Conservation (phyloP, 1,284 basidiomycete genomes). For the Austroboletus novae-zelandiae region DNA sequence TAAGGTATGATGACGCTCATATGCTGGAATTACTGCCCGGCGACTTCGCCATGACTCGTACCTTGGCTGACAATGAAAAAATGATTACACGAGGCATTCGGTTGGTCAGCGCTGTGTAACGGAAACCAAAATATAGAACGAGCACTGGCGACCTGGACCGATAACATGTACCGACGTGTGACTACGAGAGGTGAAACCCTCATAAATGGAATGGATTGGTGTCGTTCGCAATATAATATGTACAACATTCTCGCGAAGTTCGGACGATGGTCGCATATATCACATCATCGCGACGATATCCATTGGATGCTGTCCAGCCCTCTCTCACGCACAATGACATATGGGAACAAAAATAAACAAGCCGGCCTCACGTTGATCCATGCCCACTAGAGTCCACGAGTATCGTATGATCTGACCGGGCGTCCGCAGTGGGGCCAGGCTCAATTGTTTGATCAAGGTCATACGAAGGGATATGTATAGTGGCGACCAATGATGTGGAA, state of each 20-base stretch:
- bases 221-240: neutral
- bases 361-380: slow-evolving; percentile 8
- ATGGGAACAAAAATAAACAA: slow-evolving; percentile 11
- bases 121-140: neutral
- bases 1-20: slow-evolving; percentile 7
- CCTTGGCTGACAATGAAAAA: neutral
- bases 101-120: neutral
- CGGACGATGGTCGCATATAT: slow-evolving; percentile 4
- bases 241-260: neutral
- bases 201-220: neutral
- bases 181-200: neutral
- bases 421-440: slow-evolving; percentile 27
- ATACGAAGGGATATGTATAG: slow-evolving; percentile 28
- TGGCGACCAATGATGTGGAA: slow-evolving; percentile 33
- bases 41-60: neutral
- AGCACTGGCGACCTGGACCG: neutral
- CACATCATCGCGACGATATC: slow-evolving; percentile 1
- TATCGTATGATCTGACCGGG: slow-evolving; percentile 32
- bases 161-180: neutral
- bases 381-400: slow-evolving; percentile 20
- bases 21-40: neutral
- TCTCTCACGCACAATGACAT: slow-evolving; percentile 6
- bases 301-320: neutral
- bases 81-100: neutral
- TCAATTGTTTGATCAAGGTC: slow-evolving; percentile 27